Evolutionary conservation across 1,139 yeast genomes (phyloP).

Genomic region (Entelexis sorbosivorans): DNA sequence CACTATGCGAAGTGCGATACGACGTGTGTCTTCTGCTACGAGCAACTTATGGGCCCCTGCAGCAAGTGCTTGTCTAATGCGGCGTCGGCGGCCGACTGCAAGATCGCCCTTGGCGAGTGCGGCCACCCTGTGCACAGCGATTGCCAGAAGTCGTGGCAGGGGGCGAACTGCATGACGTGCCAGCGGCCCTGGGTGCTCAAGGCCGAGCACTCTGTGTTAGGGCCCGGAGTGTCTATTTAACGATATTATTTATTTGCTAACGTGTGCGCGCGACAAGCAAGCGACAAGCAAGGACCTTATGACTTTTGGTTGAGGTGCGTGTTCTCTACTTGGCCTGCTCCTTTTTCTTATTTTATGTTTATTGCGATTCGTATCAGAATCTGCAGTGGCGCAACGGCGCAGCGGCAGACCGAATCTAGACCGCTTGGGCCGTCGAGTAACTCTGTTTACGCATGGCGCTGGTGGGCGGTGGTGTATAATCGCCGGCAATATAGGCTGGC

Average conservation of each 20-base stretch:
- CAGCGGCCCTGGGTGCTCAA: constrained; percentile 9
- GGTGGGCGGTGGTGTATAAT: background rate
- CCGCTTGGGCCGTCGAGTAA: background rate
- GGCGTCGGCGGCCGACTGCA: background rate
- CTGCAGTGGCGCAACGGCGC: too few relatives aligned
- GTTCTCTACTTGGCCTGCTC: too few relatives aligned
- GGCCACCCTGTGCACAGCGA: constrained; percentile 13
- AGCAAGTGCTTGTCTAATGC: constrained; percentile 6
- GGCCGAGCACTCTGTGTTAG: background rate
- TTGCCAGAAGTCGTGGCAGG: constrained; percentile 4
- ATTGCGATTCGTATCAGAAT: too few relatives aligned
- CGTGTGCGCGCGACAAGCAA: too few relatives aligned
- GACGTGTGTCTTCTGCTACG: constrained; percentile 11
- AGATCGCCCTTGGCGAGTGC: constrained; percentile 8
- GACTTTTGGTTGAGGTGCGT: too few relatives aligned
- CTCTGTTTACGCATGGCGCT: background rate
- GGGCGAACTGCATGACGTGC: constrained; percentile 8
- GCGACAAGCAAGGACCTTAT: too few relatives aligned
- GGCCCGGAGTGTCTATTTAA: background rate
- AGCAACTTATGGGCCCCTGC: constrained; percentile 14
- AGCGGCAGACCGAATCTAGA: background rate
- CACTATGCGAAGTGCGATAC: constrained; percentile 5
- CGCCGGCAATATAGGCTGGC: background rate
- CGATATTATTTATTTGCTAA: background rate
- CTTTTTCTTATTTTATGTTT: too few relatives aligned